Evolutionary conservation across 2,329 filamentous ascomycete genomes (phyloP), one percentile per base, ranked within the genome.

Genomic region (Penicillium sp.): DNA sequence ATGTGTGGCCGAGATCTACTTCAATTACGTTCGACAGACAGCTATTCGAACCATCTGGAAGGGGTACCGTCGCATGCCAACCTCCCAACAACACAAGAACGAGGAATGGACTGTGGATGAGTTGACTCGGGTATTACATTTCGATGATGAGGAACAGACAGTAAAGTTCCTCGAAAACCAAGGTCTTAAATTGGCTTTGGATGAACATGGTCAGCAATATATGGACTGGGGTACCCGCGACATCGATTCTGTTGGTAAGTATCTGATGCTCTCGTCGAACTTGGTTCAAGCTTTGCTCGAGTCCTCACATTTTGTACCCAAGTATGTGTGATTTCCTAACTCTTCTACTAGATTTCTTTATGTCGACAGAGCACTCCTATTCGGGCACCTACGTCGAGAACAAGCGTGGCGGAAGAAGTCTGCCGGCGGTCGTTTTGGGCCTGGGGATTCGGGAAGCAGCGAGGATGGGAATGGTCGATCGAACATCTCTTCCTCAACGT

Each of bases 1-100:
- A 7, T 87, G 84, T 66, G 82, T 85, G 20, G 81, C 83, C 1
- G 84, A 87, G 60, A 80, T 85, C 9, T 81, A 82, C 55, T 87
- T 87, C 68, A 81, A 81, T 47, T 71, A 80, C 21, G 71, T 87
- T 36, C 80, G 84, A 9, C 76, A 81, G 44, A 79, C 77, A 20
- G 78, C 80, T 5, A 74, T 87, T 39, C 78, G 81, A 32, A 75
- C 77, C 2, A 78, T 85, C 33, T 82, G 77, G 76, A 78, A 76
- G 53, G 78, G 74, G 2, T 83, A 79, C 61, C 78, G 78, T 58
- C 76, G 72, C 24, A 70, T 69, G 17, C 75, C 77, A 10, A 59
- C 66, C n/a, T 80, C 77, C n/a, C 75, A 75, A 41, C 75, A 76
- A 52, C 68, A 70, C 46, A 75, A 75, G 52, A 79, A 78, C 20